Percentiles rank a stretch among this genome's conserved stretches.
These are phyloP conservation scores for Xylaria sp. DNA, from an alignment of 2,329 filamentous ascomycete genomes.

Conservation along the genomic window DNA sequence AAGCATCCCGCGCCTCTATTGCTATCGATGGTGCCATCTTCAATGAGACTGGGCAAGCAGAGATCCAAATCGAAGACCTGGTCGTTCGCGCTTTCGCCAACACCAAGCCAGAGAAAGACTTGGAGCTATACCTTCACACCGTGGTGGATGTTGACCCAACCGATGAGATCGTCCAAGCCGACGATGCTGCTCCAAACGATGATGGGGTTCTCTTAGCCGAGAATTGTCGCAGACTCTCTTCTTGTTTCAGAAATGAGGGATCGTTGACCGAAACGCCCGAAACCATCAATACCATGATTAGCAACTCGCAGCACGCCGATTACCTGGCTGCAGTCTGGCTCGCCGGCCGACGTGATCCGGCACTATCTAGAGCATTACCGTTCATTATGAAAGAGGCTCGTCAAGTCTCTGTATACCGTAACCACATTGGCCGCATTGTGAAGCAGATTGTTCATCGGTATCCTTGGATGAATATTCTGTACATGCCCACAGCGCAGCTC, in stretches of 20 bases:
- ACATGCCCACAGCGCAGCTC: constrained; percentile 49
- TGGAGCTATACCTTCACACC: constrained; percentile 49
- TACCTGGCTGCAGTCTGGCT: constrained; percentile 48
- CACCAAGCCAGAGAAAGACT: constrained; percentile 46
- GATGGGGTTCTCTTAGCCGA: constrained; percentile 48
- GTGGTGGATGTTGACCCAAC: constrained; percentile 56
- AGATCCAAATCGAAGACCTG: constrained; percentile 48
- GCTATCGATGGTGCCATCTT: constrained; percentile 45
- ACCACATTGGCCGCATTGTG: constrained; percentile 50
- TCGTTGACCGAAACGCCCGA: constrained; percentile 46
- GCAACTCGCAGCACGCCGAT: constrained; percentile 48
- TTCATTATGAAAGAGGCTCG: constrained; percentile 50
- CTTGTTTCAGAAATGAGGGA: constrained; percentile 44
- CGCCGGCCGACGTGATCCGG: constrained; percentile 39
- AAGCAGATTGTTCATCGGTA: constrained; percentile 55
- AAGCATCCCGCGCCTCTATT: constrained; percentile 48
- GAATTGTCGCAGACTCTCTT: constrained; percentile 52
- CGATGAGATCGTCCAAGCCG: constrained; percentile 50
- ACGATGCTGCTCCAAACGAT: background rate
- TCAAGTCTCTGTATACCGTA: constrained; percentile 48
- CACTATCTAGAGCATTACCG: constrained; percentile 44
- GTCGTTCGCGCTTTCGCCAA: constrained; percentile 45
- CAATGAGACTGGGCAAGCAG: constrained; percentile 45
- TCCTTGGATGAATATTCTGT: constrained; percentile 54
- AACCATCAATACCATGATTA: constrained; percentile 49